These are phyloP conservation scores for Beauveria sp. DNA, from an alignment of 2,329 filamentous ascomycete genomes.

Conservation along the genomic window DNA sequence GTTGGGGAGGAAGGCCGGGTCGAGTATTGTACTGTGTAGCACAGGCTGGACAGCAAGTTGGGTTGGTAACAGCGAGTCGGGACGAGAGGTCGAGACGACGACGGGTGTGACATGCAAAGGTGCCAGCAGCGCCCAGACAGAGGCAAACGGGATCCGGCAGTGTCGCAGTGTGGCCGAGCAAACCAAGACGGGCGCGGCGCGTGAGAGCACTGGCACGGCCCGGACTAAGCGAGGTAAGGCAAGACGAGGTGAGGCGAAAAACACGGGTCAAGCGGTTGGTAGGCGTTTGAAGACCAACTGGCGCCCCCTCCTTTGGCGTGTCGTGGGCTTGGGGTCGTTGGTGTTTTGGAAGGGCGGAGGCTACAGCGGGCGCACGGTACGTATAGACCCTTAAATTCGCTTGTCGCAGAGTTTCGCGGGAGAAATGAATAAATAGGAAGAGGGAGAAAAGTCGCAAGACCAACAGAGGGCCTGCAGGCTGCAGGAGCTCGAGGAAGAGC, in stretches of 20 bases:
- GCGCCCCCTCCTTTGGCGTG: conserved; percentile 4
- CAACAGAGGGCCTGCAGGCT: conserved; percentile 10
- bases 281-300: background rate
- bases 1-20: conserved; percentile 7
- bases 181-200: background rate
- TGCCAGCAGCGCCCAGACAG: background rate
- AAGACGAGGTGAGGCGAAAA: background rate
- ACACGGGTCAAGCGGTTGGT: conserved; percentile 4
- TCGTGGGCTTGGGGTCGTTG: background rate
- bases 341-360: conserved; percentile 3
- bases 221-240: background rate
- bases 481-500: background rate
- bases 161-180: background rate
- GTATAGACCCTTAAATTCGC: background rate
- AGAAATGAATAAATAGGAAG: background rate
- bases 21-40: conserved; percentile 5
- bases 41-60: conserved; percentile 1
- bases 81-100: background rate
- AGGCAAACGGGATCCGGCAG: background rate
- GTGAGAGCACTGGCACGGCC: background rate
- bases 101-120: background rate
- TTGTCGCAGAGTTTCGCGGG: background rate
- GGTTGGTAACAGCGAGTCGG: background rate
- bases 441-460: conserved; percentile 5
- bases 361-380: background rate